Evolutionary conservation across 768 basidiomycete species (phyloP).

Genomic region (Aureoboletus auriporus): DNA sequence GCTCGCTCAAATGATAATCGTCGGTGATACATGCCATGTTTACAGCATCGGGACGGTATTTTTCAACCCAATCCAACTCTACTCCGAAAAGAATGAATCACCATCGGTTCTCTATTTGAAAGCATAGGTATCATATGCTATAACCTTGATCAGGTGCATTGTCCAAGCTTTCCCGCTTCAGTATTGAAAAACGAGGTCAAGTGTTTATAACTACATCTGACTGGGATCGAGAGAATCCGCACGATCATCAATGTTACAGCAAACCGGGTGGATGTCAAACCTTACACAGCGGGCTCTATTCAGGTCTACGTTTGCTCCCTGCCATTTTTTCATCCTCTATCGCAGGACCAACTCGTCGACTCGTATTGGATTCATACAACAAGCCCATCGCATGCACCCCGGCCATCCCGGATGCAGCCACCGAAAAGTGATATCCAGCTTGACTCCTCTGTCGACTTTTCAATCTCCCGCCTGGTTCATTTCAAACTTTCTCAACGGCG

Average conservation of each 20-base stretch:
- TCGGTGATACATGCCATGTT: not conserved
- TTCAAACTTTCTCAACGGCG: slow-evolving; percentile 12
- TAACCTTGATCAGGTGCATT: slow-evolving; percentile 8
- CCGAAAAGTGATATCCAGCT: slow-evolving; percentile 3
- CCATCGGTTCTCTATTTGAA: slow-evolving; percentile 19
- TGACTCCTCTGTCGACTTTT: slow-evolving; percentile 16
- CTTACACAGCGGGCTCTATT: slow-evolving; percentile 34
- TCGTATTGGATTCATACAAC: slow-evolving; percentile 37
- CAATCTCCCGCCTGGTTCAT: slow-evolving; percentile 6
- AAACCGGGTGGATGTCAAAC: slow-evolving; percentile 37
- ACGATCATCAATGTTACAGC: slow-evolving; percentile 37
- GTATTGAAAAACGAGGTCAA: slow-evolving; percentile 39
- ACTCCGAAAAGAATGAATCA: slow-evolving; percentile 3
- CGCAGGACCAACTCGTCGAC: slow-evolving; percentile 30
- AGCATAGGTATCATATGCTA: slow-evolving; percentile 4
- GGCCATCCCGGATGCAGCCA: slow-evolving; percentile 11
- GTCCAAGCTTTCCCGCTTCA: slow-evolving; percentile 23
- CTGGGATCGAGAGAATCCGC: slow-evolving; percentile 11
- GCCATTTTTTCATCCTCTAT: slow-evolving; percentile 42
- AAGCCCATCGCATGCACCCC: slow-evolving; percentile 21
- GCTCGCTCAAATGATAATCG: slow-evolving; percentile 18
- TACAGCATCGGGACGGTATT: slow-evolving; percentile 25
- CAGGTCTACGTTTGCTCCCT: slow-evolving; percentile 37
- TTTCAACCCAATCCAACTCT: slow-evolving; percentile 16
- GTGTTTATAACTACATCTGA: slow-evolving; percentile 19